phyloP scores from a whole-genome alignment of 345 rosid genomes.

The Hibiscus trionum region DNA sequence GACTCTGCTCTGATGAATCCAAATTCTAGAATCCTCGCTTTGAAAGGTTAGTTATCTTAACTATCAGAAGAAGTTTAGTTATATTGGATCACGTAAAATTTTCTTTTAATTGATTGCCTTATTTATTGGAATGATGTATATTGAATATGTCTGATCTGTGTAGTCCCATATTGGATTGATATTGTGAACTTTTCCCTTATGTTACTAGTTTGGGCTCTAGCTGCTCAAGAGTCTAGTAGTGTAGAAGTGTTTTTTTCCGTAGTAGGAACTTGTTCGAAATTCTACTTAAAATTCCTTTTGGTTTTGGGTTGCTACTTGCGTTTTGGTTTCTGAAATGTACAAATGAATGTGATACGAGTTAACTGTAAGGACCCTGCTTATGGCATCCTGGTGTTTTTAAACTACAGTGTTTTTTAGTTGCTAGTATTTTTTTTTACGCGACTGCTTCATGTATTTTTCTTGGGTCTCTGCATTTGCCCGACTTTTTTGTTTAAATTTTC shows the following conservation, averaged over 20 bases:
- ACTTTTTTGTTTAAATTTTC: neutral
- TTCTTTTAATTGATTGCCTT: neutral
- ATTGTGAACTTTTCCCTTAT: neutral
- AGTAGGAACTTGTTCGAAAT: neutral
- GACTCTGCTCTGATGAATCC: slow-evolving; percentile 96
- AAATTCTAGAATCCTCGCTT: slow-evolving; percentile 70
- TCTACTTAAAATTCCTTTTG: neutral
- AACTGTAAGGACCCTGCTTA: neutral
- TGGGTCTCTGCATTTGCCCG: neutral
- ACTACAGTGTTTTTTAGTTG: neutral
- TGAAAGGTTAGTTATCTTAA: slow-evolving; percentile 45
- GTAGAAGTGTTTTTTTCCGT: no score
- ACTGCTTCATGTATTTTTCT: neutral
- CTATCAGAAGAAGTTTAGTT: neutral
- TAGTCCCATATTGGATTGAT: neutral
- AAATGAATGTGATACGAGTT: neutral
- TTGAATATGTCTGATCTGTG: neutral
- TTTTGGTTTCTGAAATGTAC: neutral
- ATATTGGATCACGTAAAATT: neutral
- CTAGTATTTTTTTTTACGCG: neutral
- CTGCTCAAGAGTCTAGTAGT: neutral
- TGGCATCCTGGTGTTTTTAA: neutral
- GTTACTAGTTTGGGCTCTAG: neutral
- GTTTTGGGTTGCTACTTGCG: neutral
- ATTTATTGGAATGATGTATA: neutral